phyloP scores from a whole-genome alignment of 129 eudicot genomes.

The Ambrosia trifida region DNA sequence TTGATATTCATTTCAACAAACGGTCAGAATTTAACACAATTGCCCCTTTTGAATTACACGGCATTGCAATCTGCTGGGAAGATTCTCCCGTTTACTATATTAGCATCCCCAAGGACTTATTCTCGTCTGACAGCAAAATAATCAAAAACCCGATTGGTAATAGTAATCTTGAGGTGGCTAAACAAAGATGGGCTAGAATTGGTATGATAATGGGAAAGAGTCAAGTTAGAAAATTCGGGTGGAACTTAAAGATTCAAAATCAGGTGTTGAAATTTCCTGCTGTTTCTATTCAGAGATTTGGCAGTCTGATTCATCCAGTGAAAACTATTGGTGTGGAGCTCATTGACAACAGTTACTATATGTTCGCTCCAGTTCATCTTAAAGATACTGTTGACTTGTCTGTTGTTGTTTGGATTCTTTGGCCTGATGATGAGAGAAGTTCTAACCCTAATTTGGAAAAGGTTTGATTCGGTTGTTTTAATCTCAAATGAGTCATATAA shows the following conservation, averaged over 20 bases:
- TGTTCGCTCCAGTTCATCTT: constrained; percentile 58
- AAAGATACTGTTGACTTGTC: constrained; percentile 63
- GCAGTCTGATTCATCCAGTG: constrained; percentile 42
- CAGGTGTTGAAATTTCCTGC: constrained; percentile 84
- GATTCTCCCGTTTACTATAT: constrained; percentile 84
- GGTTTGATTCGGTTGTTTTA: constrained; percentile 36
- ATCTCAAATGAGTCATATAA: constrained; percentile 8
- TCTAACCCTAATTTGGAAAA: constrained; percentile 93
- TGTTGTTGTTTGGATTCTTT: constrained; percentile 84
- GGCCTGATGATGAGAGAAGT: constrained; percentile 95
- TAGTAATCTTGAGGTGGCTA: constrained; percentile 49
- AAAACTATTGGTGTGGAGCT: constrained; percentile 62
- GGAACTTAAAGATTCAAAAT: constrained; percentile 86
- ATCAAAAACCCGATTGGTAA: constrained; percentile 25
- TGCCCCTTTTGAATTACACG: constrained; percentile 78
- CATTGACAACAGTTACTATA: constrained; percentile 53
- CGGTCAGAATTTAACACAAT: constrained; percentile 56
- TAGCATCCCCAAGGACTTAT: constrained; percentile 72
- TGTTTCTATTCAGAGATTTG: constrained; percentile 65
- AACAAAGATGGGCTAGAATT: constrained; percentile 69
- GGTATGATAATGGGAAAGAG: constrained; percentile 59
- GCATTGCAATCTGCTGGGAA: constrained; percentile 91
- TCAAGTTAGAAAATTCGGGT: constrained; percentile 58
- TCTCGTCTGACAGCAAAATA: constrained; percentile 40
- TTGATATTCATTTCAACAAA: constrained; percentile 78